Percentiles rank a stretch among this genome's conserved stretches.
phyloP scores from a whole-genome alignment of 257 asterid species.

The Petrea volubilis region DNA sequence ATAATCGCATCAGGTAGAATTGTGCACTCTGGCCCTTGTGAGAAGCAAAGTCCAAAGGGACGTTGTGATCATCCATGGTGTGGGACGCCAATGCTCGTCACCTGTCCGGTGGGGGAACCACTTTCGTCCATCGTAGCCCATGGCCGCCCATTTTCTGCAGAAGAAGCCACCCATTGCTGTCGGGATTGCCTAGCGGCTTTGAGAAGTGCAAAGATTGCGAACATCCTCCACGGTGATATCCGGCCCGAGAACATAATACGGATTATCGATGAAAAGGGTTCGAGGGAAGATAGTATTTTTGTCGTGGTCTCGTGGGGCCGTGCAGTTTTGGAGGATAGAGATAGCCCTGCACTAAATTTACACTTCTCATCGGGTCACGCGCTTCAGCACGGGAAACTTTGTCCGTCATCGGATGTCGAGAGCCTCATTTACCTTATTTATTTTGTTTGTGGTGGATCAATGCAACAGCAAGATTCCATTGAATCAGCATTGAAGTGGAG shows the following conservation, averaged over 20 bases:
- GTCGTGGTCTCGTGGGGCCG: conserved; percentile 78
- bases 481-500: conserved; percentile 80
- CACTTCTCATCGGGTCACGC: conserved; percentile 75
- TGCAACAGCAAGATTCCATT: conserved; percentile 65
- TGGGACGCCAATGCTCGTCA: conserved; percentile 75
- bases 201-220: conserved; percentile 59
- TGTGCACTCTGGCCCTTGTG: conserved; percentile 64
- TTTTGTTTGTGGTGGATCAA: conserved; percentile 59
- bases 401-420: conserved; percentile 81
- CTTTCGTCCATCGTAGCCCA: conserved; percentile 45
- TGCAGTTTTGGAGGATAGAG: conserved; percentile 78
- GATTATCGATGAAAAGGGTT: conserved; percentile 27
- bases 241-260: conserved; percentile 63
- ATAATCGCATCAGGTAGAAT: conserved; percentile 67
- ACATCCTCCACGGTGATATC: conserved; percentile 75
- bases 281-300: conserved; percentile 29
- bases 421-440: conserved; percentile 67
- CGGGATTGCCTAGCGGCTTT: conserved; percentile 71
- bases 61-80: conserved; percentile 78
- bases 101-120: conserved; percentile 66
- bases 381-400: conserved; percentile 76
- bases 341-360: conserved; percentile 65
- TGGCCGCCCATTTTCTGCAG: conserved; percentile 48
- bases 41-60: conserved; percentile 63
- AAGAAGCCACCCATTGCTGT: conserved; percentile 70